Evolutionary conservation across 139 green algal species (phyloP), one percentile per base, ranked within the genome.

Genomic region (Chlorella vulgaris): DNA sequence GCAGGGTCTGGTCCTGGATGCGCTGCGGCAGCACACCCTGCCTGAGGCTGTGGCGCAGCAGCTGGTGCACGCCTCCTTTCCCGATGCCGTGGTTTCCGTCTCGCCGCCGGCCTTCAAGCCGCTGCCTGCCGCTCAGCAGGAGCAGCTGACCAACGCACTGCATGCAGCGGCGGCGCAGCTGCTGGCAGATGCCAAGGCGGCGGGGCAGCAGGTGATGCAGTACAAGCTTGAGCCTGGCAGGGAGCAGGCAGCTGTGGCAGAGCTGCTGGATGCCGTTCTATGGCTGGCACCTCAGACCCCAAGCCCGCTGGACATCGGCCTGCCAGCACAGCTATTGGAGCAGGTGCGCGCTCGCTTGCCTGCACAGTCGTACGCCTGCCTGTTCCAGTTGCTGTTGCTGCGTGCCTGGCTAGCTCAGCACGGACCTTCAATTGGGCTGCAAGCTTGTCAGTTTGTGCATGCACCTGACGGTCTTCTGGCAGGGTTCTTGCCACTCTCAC

Each of bases 251-350:
- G 66, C 78, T 7, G 65, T 86, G 47, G 61, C 61, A 62, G 39
- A 84, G 69, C 67, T 91, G 53, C 28, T 87, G 24, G 83, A 87
- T 33, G 58, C 83, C 0, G 69, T 74, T 28, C 43, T 87, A 31
- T 81, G 68, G 74, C 35, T 87, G 36, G 50, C 68, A 42, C 3
- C 61, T 29, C 53, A 84, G 55, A 35, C 7, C 39, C 60, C 83
- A 4, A 1, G 43, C 24, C 62, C 65, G 0, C 10, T 86, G 22
- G 82, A 84, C 24, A 42, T 58, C 18, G 65, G 55, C 47, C 55
- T 81, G 31, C 43, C 82, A 13, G 58, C 76, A 7, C 74, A 74
- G 61, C 62, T 80, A 29, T 29, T 87, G 31, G 85, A 90, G 53
- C 69, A 86, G 38, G 74, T 81, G 53, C 21, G 71, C n/a, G n/a